Conservation (phyloP, 2,329 filamentous ascomycete species). For the Epichloe scottii region DNA sequence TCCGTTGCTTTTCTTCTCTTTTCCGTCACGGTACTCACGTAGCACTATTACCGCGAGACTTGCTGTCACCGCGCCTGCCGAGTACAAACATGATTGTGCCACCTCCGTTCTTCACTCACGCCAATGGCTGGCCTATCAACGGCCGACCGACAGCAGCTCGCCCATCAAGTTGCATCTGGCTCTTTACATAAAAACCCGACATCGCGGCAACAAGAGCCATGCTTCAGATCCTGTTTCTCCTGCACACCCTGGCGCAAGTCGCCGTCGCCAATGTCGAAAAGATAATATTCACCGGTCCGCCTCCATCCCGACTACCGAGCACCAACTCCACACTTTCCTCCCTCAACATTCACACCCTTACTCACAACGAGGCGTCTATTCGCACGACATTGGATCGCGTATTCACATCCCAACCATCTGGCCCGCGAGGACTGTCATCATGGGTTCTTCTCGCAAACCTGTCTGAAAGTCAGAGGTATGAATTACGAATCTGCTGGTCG, state of each 20-base stretch:
- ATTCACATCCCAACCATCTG: constrained; percentile 34
- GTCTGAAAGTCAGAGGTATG: constrained; percentile 64
- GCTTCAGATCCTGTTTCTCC: neutral
- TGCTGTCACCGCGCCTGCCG: neutral
- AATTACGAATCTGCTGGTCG: constrained; percentile 85
- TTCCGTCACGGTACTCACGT: neutral
- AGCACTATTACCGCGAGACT: neutral
- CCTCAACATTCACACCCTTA: constrained; percentile 53
- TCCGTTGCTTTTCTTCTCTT: no score
- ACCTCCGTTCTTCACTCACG: no score
- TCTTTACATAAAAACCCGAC: neutral
- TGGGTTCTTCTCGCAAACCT: constrained; percentile 72
- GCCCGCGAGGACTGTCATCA: constrained; percentile 46
- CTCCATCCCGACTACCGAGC: constrained; percentile 38
- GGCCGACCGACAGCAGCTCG: no score
- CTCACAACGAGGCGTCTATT: constrained; percentile 41
- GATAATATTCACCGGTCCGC: constrained; percentile 69
- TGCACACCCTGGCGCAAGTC: constrained; percentile 5
- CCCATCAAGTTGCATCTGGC: neutral
- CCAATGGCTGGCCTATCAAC: no score
- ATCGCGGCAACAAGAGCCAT: neutral
- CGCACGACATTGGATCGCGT: constrained; percentile 52
- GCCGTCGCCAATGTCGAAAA: constrained; percentile 73
- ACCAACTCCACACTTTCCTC: constrained; percentile 28
- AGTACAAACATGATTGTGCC: no score